Evolutionary conservation across 1,284 basidiomycete species (phyloP), one percentile per base, ranked within the genome.

Genomic region (Microbotryomycetes sp.): DNA sequence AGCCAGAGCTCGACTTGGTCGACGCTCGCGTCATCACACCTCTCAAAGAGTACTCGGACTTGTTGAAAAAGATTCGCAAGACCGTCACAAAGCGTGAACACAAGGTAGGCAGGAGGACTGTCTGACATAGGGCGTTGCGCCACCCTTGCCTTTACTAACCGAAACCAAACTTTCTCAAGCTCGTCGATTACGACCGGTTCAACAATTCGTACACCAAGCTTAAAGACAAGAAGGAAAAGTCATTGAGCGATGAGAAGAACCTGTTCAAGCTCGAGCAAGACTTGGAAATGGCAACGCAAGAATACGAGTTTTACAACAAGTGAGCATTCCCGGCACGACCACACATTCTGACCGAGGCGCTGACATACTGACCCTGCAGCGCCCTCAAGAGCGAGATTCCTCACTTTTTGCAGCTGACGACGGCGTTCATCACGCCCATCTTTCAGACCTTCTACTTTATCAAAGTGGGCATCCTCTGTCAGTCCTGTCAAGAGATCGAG

Each of bases 121-220:
- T n/a, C n/a, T n/a, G n/a, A n/a, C n/a, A n/a, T n/a, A n/a, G n/a
- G n/a, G n/a, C n/a, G n/a, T n/a, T n/a, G n/a, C n/a, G n/a, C n/a
- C n/a, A n/a, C n/a, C n/a, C n/a, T n/a, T n/a, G n/a, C n/a, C n/a
- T n/a, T n/a, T 9, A 41, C 35, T 41, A 9, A 41, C 35, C 11
- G 18, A 41, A 41, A 11, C 35, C 35, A 41, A 11, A 11, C 11
- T 41, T 46, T n/a, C 16, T 45, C 35, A 64, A 90, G 87, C 82
- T 97, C 54, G 79, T 89, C 50, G 96, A 99, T 76, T 99, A 87
- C 70, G 96, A 99, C 78, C 86, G 96, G 50, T 89, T 85, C 81
- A 97, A 97, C 77, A 97, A 97, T 75, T 88, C 91, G 23, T 80
- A 96, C 71, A 91, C 86, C 60, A 99, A 99, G 78, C 80, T 97